Evolutionary conservation across 2,329 filamentous ascomycete species (phyloP), one percentile per base, ranked within the genome.

Genomic region (Fusarium cicatricum): DNA sequence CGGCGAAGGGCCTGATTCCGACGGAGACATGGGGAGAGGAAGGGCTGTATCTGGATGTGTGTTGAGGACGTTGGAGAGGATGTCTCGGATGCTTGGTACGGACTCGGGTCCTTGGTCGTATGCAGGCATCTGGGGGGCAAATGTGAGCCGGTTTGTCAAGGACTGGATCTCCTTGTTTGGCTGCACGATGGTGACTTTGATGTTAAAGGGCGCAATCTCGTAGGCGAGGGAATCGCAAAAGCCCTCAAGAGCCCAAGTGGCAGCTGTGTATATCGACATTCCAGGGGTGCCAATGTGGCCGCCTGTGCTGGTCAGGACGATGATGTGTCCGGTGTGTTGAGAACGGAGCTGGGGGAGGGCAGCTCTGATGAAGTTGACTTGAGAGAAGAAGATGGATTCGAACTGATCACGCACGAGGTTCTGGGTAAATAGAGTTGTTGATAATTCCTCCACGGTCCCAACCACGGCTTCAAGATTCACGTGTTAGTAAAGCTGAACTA

Each of bases 201-300:
- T 87, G 76, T 97, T 97, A 80, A 98, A 98, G 0, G 95, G 95
- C 1, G 94, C 90, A 61, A 99, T 90, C 76, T 99, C 95, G 75
- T 97, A 99, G 2, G 94, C 93, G 19, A 99, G 82, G 55, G 91
- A 92, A 76, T 98, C 94, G 77, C 93, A 97, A 74, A 95, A 97
- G 15, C 94, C 95, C 76, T 98, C 95, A 31, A 97, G 84, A 2
- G 92, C 95, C 92, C 94, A 97, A 32, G 92, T 93, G 12, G 92
- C 90, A 15, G 94, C 92, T 63, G 92, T 95, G 73, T 96, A 95
- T 80, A 96, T 90, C 51, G 91, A 85, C 77, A 98, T 85, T 3
- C 93, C 92, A 0, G 95, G 95, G 0, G 93, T 97, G 31, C 93
- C 94, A 55, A 98, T 89, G 74, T 97, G 94, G 3, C 92, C 93